Base-by-base conservation (phyloP, 1,284 basidiomycete species). In the Xerocomus nothofagi region DNA sequence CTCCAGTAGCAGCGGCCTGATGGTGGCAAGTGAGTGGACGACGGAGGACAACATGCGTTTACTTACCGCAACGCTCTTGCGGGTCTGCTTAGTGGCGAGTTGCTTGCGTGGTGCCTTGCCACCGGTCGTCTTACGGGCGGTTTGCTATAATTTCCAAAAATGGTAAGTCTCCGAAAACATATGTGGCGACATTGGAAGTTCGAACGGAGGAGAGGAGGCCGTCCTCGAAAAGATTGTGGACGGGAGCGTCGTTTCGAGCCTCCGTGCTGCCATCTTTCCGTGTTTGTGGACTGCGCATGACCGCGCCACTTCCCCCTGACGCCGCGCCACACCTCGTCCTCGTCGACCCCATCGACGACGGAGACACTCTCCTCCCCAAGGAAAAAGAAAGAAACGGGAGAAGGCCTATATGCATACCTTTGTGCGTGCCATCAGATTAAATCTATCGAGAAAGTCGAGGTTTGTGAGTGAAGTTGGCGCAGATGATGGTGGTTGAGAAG, bases 21-120 rank as follows among this genome's bases (percentile, higher is more conserved):
- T 70, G 49, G 77, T 68, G 69, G 34, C 18, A 21, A 69, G 69
- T 57, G 23, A 49, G 48, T 7, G 17, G 18, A 33, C 18, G 26
- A 36, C 7, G 26, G 2, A 6, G 37, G 20, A 11, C 6, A 48
- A 12, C 1, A 7, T 14, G 31, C 1, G 7, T 39, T 23, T 14
- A 45, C 54, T 43, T 36, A 62, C 65, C 15, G 34, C 39, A 1
- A 53, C 39, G 23, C 67, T 73, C 70, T 76, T 77, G 55, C 70
- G 69, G 2, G 80, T 76, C 34, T 77, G 80, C 73, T 86, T 86
- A 62, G 79, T 75, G 54, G 81, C 84, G 59, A 86, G 78, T 69
- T 86, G 82, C 71, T 84, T 85, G 61, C 82, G 79, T 50, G 84
- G 83, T 26, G 80, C 82, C 71, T 81, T 80, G 55, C 77, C 82